A percentile compares a stretch with the other conserved stretches of the same genome.
Evolutionary conservation across 176 grass and related monocot species (phyloP).

Genomic region (Aegilops bicornis): DNA sequence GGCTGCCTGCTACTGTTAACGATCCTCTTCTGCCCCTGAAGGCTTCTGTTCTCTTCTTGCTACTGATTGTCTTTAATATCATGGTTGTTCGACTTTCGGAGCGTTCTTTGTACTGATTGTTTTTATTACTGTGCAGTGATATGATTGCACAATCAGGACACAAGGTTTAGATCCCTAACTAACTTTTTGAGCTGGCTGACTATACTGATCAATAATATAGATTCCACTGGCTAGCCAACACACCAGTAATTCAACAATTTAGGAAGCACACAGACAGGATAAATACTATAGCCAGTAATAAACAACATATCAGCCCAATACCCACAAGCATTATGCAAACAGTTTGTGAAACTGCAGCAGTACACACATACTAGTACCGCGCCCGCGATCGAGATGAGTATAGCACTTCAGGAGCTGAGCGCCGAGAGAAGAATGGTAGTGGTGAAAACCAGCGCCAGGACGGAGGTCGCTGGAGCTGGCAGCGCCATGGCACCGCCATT

Average conservation of each 20-base stretch:
- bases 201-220: not conserved
- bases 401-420: conserved; percentile 17
- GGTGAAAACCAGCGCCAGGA: conserved; percentile 22
- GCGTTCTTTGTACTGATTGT: not conserved
- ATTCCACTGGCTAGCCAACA: not conserved
- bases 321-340: not conserved
- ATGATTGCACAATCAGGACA: not conserved
- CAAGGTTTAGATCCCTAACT: no score
- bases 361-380: not conserved
- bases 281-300: not conserved
- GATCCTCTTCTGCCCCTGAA: no score
- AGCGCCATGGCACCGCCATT: conserved; percentile 12
- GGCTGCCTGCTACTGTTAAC: no score
- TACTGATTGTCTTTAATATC: no score
- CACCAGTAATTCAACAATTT: not conserved
- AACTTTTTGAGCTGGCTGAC: not conserved
- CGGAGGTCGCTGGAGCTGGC: not conserved
- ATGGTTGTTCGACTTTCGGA: not conserved
- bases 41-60: no score
- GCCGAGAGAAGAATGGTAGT: conserved; percentile 10
- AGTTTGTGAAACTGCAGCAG: not conserved
- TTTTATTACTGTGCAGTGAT: not conserved
- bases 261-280: not conserved
- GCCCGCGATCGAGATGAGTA: not conserved
- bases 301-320: not conserved